phyloP scores from a whole-genome alignment of 257 asterid genomes.

The Oldenlandia corymbosa region DNA sequence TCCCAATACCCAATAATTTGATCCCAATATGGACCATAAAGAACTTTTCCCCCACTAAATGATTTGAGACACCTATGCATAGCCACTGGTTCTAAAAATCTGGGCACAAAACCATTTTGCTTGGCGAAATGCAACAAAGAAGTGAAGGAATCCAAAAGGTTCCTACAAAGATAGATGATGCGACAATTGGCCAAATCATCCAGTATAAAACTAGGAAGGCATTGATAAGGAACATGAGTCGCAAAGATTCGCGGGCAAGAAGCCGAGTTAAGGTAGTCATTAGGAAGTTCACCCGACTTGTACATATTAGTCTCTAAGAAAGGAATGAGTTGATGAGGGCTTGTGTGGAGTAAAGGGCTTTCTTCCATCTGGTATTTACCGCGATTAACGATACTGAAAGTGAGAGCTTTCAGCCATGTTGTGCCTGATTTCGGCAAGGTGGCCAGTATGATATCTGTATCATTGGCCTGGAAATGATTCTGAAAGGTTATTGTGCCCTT shows the following conservation, averaged over 20 bases:
- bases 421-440: constrained; percentile 58
- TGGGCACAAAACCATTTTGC: constrained; percentile 18
- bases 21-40: constrained; percentile 58
- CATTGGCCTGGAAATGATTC: constrained; percentile 24
- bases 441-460: constrained; percentile 31
- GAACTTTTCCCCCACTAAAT: constrained; percentile 30
- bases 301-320: constrained; percentile 40
- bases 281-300: constrained; percentile 19
- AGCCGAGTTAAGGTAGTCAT: constrained; percentile 19
- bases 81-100: constrained; percentile 7
- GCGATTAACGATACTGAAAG: constrained; percentile 27
- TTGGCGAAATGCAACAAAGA: constrained; percentile 31
- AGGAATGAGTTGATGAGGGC: constrained; percentile 48
- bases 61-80: constrained; percentile 21
- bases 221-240: constrained; percentile 33
- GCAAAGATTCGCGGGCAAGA: constrained; percentile 36
- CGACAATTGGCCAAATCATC: constrained; percentile 16
- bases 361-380: background rate
- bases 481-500: constrained; percentile 23
- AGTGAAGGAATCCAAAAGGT: constrained; percentile 42
- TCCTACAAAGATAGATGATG: constrained; percentile 40
- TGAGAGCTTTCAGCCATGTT: constrained; percentile 55
- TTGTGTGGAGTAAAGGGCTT: constrained; percentile 39
- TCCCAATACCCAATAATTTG: constrained; percentile 52
- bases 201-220: constrained; percentile 29